Percentiles rank a stretch among this genome's conserved stretches.
These are phyloP conservation scores for Senna tora DNA, from an alignment of 306 rosid species.

Conservation along the genomic window DNA sequence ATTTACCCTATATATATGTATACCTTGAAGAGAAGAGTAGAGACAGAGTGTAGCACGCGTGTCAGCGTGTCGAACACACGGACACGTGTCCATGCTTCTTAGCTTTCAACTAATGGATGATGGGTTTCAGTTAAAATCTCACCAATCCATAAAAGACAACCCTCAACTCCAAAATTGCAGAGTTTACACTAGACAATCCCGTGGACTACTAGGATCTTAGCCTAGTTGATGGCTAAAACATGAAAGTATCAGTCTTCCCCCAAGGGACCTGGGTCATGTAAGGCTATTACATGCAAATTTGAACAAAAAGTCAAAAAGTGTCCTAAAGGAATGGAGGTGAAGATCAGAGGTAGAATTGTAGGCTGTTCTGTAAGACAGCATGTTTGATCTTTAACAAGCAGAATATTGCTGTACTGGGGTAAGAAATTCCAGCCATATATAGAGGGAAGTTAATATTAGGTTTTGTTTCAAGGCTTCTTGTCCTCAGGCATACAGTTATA, in stretches of 20 bases:
- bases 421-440: conserved; percentile 47
- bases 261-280: conserved; percentile 44
- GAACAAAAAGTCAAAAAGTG: conserved; percentile 47
- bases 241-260: conserved; percentile 58
- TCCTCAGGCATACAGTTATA: conserved; percentile 66
- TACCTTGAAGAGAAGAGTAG: too few species aligned
- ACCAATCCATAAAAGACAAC: conserved; percentile 33
- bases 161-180: conserved; percentile 60
- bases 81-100: too few species aligned
- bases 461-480: conserved; percentile 64
- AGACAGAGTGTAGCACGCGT: too few species aligned
- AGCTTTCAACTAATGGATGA: conserved; percentile 51
- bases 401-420: conserved; percentile 61
- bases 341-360: conserved; percentile 37
- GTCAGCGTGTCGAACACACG: too few species aligned
- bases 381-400: conserved; percentile 54
- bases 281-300: conserved; percentile 32
- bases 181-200: conserved; percentile 66
- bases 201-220: conserved; percentile 64
- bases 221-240: conserved; percentile 72
- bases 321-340: conserved; percentile 51
- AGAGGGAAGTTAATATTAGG: conserved; percentile 52
- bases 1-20: too few species aligned
- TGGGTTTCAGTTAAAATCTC: conserved; percentile 48
- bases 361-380: conserved; percentile 65